Evolutionary conservation across 2,329 filamentous ascomycete genomes (phyloP).

Genomic region (Penicillium brevicompactum): DNA sequence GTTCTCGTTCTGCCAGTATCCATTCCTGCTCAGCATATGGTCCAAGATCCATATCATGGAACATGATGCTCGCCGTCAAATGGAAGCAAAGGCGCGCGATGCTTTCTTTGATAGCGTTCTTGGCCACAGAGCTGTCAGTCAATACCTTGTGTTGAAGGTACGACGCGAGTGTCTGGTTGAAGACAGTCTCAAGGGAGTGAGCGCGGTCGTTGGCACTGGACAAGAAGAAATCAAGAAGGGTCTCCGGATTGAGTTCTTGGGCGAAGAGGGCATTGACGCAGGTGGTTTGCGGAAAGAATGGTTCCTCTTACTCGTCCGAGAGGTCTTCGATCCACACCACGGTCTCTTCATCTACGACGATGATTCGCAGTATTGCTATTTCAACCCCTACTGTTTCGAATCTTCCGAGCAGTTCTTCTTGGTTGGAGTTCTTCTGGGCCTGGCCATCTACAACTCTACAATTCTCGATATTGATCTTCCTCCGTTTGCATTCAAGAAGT

Average conservation of each 20-base stretch:
- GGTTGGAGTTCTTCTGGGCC: slow-evolving; percentile 80
- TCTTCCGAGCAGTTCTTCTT: slow-evolving; percentile 90
- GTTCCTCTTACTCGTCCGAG: slow-evolving; percentile 84
- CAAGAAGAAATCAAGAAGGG: slow-evolving; percentile 89
- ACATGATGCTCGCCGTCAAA: slow-evolving; percentile 82
- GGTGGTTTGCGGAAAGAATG: slow-evolving; percentile 91
- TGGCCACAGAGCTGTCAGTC: slow-evolving; percentile 70
- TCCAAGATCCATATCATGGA: slow-evolving; percentile 90
- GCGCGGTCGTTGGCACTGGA: slow-evolving; percentile 78
- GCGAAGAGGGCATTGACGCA: slow-evolving; percentile 89
- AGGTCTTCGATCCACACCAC: slow-evolving; percentile 88
- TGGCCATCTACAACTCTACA: slow-evolving; percentile 94
- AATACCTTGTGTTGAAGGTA: slow-evolving; percentile 76
- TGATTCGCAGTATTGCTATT: slow-evolving; percentile 88
- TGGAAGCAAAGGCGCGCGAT: slow-evolving; percentile 84
- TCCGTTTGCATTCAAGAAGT: slow-evolving; percentile 85
- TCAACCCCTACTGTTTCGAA: slow-evolving; percentile 87
- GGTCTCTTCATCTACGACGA: slow-evolving; percentile 93
- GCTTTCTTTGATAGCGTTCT: slow-evolving; percentile 90
- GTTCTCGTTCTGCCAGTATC: slow-evolving; percentile 90
- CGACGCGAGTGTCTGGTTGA: slow-evolving; percentile 84
- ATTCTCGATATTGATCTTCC: slow-evolving; percentile 87
- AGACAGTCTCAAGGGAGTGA: slow-evolving; percentile 81
- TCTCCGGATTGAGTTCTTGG: slow-evolving; percentile 78
- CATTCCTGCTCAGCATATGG: slow-evolving; percentile 88